These are phyloP conservation scores for Cardamine resedifolia DNA, from an alignment of 345 rosid genomes.

Conservation along the genomic window DNA sequence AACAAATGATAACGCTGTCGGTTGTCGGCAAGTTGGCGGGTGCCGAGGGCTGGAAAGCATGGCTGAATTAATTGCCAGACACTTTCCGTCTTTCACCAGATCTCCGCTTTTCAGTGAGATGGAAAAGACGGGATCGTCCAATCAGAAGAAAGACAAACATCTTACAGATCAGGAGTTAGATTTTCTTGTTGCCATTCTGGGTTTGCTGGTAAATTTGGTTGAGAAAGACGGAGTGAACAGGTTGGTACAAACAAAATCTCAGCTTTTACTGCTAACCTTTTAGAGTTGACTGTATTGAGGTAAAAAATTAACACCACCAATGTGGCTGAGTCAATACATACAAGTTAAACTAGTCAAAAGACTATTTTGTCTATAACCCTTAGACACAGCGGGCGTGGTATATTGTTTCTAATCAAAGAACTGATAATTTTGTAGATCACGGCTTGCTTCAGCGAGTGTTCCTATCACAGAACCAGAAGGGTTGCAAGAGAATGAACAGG, in stretches of 20 bases:
- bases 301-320: background rate
- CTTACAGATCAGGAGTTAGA: constrained; percentile 93
- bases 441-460: constrained; percentile 76
- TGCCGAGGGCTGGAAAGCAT: constrained; percentile 87
- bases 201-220: constrained; percentile 91
- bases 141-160: constrained; percentile 53
- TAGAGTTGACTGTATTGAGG: background rate
- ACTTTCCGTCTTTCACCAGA: constrained; percentile 73
- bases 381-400: background rate
- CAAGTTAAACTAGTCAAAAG: constrained; percentile 6
- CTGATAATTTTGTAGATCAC: constrained; percentile 53
- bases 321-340: constrained; percentile 13
- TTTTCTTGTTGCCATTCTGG: constrained; percentile 96
- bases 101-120: constrained; percentile 42
- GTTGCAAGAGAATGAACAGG: constrained; percentile 47
- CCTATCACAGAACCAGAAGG: constrained; percentile 55
- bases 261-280: background rate
- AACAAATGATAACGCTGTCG: constrained; percentile 86
- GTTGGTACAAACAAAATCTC: constrained; percentile 39
- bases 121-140: constrained; percentile 40
- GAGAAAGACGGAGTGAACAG: constrained; percentile 96
- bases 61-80: constrained; percentile 73
- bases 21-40: constrained; percentile 88
- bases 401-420: constrained; percentile 3
- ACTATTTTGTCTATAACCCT: constrained; percentile 3